Base-by-base conservation (phyloP, 2,329 filamentous ascomycete genomes). In the Fusarium fujikuroi region DNA sequence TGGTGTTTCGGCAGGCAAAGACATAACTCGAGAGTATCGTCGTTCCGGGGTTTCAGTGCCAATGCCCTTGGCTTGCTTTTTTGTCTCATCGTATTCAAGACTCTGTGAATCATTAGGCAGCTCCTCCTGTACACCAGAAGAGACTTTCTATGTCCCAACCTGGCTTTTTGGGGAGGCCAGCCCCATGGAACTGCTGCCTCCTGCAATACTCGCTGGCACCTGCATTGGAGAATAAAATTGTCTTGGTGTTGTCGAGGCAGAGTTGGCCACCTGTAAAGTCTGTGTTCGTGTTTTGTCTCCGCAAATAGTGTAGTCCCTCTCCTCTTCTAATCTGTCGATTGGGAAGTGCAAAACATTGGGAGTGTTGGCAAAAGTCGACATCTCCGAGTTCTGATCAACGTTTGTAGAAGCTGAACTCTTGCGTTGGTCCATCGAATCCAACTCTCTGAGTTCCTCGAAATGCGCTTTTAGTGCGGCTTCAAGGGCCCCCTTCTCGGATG, bases 211-310 rank as follows among this genome's bases (percentile, higher is more conserved):
- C 21, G 60, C 50, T 3, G 75, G 60, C 34, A 73, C 49, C 43
- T 66, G 40, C 77, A 76, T 76, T 21, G 72, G 63, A 4, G 78
- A 66, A 44, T 77, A 79, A 34, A 79, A 80, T 28, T 76, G 65
- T 19, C 70, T 61, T 9, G 78, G 76, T 30, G 73, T 75, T 36
- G 67, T 57, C 11, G 71, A 63, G 28, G 70, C 69, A 18, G 75
- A 77, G 12, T 52, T 47, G 18, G 60, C 37, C 6, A 23, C 30
- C 28, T 40, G 15, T 14, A 57, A 19, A 15, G 40, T 40, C 15
- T 63, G 39, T 6, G 30, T 30, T 36, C 44, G 23, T 32, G 40
- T 32, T 16, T 56, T 71, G 21, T 43, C 60, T 4, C 30, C 40
- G 3, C 11, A 47, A 4, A 63, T 18, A 44, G 16, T 28, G 11